These are phyloP conservation scores for Sclerospora graminicola DNA, from an alignment of 352 stramenopile species.

Conservation along the genomic window DNA sequence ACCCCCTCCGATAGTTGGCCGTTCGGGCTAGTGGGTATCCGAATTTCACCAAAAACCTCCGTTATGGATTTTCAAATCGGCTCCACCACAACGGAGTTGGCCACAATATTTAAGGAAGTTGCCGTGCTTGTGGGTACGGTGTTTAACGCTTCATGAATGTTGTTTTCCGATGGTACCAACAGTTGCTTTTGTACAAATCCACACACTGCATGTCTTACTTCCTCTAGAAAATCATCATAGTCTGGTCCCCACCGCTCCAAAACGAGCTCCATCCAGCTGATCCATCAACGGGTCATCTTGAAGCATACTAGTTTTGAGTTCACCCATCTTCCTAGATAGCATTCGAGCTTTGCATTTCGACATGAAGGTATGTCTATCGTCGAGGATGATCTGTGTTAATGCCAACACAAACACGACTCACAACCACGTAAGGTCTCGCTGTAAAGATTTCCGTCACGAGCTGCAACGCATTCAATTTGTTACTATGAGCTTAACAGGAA, in stretches of 20 bases:
- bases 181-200: conserved; percentile 40
- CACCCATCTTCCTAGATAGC: conserved; percentile 42
- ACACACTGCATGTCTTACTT: conserved; percentile 45
- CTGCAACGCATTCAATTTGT: conserved; percentile 30
- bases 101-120: too few relatives aligned
- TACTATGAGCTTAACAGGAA: conserved; percentile 28
- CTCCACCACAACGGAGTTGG: too few relatives aligned
- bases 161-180: conserved; percentile 45
- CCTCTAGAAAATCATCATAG: conserved; percentile 51
- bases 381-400: conserved; percentile 27
- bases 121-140: too few relatives aligned
- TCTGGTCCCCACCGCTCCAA: conserved; percentile 30
- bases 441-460: conserved; percentile 38
- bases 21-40: too few relatives aligned
- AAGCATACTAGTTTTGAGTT: conserved; percentile 40
- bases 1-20: too few relatives aligned
- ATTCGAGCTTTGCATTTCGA: conserved; percentile 31
- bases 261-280: conserved; percentile 21
- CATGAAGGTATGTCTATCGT: conserved; percentile 30
- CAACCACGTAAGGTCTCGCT: conserved; percentile 19
- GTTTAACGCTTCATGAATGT: conserved; percentile 47
- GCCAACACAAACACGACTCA: conserved; percentile 24
- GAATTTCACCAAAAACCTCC: too few relatives aligned
- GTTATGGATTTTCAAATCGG: too few relatives aligned
- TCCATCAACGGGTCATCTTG: conserved; percentile 26